These are phyloP conservation scores for Scenedesmus sp. DNA, from an alignment of 163 green algal genomes.

Conservation along the genomic window DNA sequence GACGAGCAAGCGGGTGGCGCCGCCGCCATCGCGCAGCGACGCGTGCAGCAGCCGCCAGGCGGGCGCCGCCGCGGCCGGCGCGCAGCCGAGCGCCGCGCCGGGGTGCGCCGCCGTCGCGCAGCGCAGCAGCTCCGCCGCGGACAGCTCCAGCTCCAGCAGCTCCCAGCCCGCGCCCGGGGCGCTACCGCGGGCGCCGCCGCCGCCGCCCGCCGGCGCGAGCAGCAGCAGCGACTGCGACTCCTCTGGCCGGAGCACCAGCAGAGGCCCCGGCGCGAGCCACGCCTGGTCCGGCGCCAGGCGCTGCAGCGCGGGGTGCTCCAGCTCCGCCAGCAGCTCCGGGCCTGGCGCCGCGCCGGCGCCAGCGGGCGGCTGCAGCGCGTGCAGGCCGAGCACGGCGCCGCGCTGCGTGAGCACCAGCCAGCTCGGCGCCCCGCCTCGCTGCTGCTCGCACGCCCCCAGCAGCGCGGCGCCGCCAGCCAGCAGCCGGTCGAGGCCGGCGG, in stretches of 20 bases:
- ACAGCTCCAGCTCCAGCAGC: constrained; percentile 12
- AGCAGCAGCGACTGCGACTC: constrained; percentile 10
- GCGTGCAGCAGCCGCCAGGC: background rate
- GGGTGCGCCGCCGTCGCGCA: background rate
- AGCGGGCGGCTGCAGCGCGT: constrained; percentile 6
- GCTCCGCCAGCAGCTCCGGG: constrained; percentile 3
- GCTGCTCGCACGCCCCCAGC: background rate
- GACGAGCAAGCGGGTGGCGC: no score
- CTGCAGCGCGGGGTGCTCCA: constrained; percentile 12
- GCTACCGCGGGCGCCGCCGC: no score
- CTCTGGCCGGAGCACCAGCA: constrained; percentile 10
- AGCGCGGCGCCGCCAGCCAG: background rate
- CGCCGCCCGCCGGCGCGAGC: background rate
- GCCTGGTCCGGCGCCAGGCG: background rate
- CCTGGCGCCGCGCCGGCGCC: no score
- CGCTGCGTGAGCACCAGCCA: constrained; percentile 11
- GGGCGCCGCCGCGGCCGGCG: constrained; percentile 2
- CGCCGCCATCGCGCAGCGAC: no score
- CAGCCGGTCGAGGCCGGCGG: background rate
- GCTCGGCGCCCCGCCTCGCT: background rate
- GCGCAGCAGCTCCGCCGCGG: background rate
- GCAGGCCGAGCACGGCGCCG: constrained; percentile 3
- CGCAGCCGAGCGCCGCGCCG: background rate
- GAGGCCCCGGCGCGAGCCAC: background rate
- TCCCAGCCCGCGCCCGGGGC: background rate